Conservation (phyloP, 306 rosid genomes). For the Canavalia ensiformis region DNA sequence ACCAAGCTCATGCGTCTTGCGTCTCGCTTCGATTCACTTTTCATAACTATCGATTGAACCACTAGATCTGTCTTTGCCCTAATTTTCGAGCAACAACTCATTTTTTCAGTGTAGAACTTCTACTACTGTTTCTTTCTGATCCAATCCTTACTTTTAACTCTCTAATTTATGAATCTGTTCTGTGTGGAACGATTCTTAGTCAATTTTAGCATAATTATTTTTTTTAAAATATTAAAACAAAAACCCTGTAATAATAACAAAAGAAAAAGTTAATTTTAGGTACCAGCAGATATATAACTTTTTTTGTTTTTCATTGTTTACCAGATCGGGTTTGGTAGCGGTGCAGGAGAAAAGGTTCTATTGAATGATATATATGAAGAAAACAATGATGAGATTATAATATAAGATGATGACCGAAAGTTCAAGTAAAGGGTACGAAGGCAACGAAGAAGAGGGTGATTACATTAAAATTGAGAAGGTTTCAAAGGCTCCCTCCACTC, state of each 20-base stretch:
- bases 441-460: constrained; percentile 53
- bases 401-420: constrained; percentile 57
- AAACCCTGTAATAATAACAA: not conserved
- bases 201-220: constrained; percentile 24
- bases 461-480: constrained; percentile 28
- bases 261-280: not conserved
- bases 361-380: constrained; percentile 11
- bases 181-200: too few species aligned
- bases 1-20: not conserved
- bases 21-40: constrained; percentile 36
- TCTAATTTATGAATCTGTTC: constrained; percentile 1
- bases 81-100: constrained; percentile 28
- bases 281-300: not conserved
- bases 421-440: constrained; percentile 59
- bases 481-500: constrained; percentile 49
- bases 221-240: not conserved
- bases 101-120: constrained; percentile 33
- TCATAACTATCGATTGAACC: constrained; percentile 33
- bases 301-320: constrained; percentile 6
- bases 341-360: constrained; percentile 26
- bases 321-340: constrained; percentile 19
- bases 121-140: constrained; percentile 12
- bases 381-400: constrained; percentile 8
- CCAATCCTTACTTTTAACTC: constrained; percentile 1
- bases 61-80: constrained; percentile 47